Conservation (phyloP, 371 early-diverging fungal species). For the Mucor saturninus region DNA sequence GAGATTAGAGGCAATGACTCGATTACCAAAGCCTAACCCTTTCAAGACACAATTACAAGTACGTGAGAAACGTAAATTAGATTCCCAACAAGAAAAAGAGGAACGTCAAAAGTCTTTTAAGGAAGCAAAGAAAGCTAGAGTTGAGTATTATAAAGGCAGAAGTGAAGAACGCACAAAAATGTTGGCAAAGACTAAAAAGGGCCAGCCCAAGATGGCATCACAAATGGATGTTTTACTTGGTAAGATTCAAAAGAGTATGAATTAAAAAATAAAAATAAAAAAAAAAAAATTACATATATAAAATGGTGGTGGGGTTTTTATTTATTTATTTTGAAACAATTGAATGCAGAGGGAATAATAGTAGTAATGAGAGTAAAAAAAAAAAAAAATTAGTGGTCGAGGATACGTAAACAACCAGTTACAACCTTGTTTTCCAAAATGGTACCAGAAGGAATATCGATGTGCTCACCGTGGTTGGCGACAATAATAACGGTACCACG, state of each 20-base stretch:
- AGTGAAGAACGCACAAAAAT: constrained; percentile 61
- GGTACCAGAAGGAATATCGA: constrained; percentile 99
- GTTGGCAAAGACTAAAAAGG: constrained; percentile 59
- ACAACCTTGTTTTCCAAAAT: constrained; percentile 98
- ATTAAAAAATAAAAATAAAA: constrained; percentile 2
- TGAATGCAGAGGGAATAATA: constrained; percentile 4
- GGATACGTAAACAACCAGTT: constrained; percentile 93
- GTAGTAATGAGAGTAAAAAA: not conserved
- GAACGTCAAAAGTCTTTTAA: constrained; percentile 41
- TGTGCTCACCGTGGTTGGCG: constrained; percentile 94
- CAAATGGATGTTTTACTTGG: constrained; percentile 66
- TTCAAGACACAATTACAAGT: constrained; percentile 63
- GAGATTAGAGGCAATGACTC: not conserved
- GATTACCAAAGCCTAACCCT: constrained; percentile 61
- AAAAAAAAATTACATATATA: not conserved
- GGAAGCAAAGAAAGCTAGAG: constrained; percentile 53
- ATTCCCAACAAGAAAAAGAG: constrained; percentile 39
- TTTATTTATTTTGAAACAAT: constrained; percentile 7
- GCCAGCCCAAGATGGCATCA: constrained; percentile 70
- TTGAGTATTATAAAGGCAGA: constrained; percentile 60
- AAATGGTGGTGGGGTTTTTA: not conserved
- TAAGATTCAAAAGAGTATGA: constrained; percentile 54
- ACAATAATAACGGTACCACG: constrained; percentile 99
- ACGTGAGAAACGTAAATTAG: constrained; percentile 48
- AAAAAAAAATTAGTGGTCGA: constrained; percentile 64